Base-by-base conservation (phyloP, 208 protist genomes). In the Acanthamoeba castellanii region DNA sequence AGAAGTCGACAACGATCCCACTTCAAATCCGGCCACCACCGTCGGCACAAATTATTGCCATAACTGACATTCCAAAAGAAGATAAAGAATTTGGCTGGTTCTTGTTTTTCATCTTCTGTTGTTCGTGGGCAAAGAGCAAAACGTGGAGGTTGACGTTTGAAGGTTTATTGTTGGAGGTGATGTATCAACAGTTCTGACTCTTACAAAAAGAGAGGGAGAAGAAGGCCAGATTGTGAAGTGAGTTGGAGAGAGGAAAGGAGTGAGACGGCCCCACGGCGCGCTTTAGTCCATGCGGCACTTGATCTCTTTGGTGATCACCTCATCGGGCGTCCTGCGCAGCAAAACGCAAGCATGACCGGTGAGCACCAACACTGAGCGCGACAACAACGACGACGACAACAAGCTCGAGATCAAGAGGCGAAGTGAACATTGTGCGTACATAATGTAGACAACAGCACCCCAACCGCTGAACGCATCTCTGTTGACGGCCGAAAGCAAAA, bases 401-500 rank as follows among this genome's bases (percentile, higher is more conserved):
- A 52, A 52, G 47, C 47, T n/a, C n/a, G 37, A 55, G 50, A 20
- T 9, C 13, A 55, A 18, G 7, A 55, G 50, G 14, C 1, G 13
- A n/a, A 22, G 52, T 50, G 66, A 14, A 52, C 47, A 68, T n/a
- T n/a, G n/a, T 1, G 37, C 32, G 81, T 95, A 98, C 94, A 98
- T 97, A 59, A 98, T 91, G 81, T 98, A 95, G 11, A 99, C 99
- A 16, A 99, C 97, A 20, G 97, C 98, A 94, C 99, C 99, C 98
- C 99, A 99, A 87, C 99, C 99, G 72, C 98, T 99, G 64, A 99
- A 96, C 84, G 98, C 99, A 96, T 99, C 99, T 92, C 99, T 98
- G 95, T 99, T 99, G 74, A 99, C 97, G 34, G 98, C 98, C 20
- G 98, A 98, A 5, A 99, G 96, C 97, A 99, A 98, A 59, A 98